Base-by-base conservation (phyloP, 1,139 yeast species). In the Diutina pseudorugosa region DNA sequence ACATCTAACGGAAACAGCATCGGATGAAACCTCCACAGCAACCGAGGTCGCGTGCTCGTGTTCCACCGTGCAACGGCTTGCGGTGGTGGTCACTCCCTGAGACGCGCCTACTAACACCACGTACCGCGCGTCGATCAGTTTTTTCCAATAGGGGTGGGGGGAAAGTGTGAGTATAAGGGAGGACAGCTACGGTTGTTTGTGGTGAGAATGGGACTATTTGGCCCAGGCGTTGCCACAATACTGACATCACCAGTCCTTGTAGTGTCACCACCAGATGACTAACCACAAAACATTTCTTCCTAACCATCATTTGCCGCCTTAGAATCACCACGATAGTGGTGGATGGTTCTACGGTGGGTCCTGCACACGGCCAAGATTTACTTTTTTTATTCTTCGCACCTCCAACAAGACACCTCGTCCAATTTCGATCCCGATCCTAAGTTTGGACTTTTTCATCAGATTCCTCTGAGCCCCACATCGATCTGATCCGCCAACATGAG, bases 401-500 rank as follows among this genome's bases (percentile, higher is more conserved):
- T 30, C 16, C 36, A 30, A 30, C 16, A 30, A 30, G 36, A 30
- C 36, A 30, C 36, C 36, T 30, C 36, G 36, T 30, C 36, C 36
- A 30, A 30, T 30, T 23, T 30, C 14, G 36, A 30, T 30, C 36
- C 36, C 11, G 36, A 30, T 30, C 36, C 36, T 30, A 14, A 30
- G 36, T 30, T 30, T 30, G 36, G 36, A 30, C 36, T 30, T 30
- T 30, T 30, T 30, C 36, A 11, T 30, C 36, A 9, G 36, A 30
- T 11, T 30, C 36, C 36, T 30, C 36, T 11, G 36, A 30, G 36
- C 8, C 8, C 36, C 12, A n/a, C 36, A 11, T 30, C 36, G 36
- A 30, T 30, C 36, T 30, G n/a, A 12, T 14, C 36, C 36, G n/a
- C 36, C 36, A 52, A 25, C 48, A 72, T 73, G 78, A 67, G 75